These are phyloP conservation scores for Saccharomyces hybrid DNA, from an alignment of 1,139 yeast species.

Conservation along the genomic window DNA sequence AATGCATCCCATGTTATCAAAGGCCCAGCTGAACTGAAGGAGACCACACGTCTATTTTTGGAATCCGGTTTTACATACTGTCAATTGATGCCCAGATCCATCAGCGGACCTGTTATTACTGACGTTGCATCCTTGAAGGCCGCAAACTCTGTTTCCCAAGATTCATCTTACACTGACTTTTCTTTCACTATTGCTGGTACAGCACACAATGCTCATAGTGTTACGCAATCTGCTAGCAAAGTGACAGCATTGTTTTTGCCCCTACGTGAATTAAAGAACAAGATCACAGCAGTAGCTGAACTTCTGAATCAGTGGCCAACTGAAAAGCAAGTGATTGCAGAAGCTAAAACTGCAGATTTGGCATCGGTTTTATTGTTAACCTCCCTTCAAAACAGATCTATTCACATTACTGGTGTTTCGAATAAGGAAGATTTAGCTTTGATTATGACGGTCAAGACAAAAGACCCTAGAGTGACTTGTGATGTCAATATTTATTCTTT, in stretches of 20 bases:
- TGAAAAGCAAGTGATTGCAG: conserved; percentile 79
- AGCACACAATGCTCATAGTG: conserved; percentile 54
- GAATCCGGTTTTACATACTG: conserved; percentile 87
- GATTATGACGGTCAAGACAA: conserved; percentile 78
- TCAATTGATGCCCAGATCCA: conserved; percentile 67
- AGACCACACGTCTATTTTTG: conserved; percentile 61
- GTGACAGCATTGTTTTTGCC: conserved; percentile 81
- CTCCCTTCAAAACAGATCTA: conserved; percentile 74
- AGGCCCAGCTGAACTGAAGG: conserved; percentile 48
- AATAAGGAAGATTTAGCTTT: conserved; percentile 75
- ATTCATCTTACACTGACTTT: conserved; percentile 71
- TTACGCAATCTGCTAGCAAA: conserved; percentile 52
- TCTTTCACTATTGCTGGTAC: conserved; percentile 80
- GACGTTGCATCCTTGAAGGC: conserved; percentile 57
- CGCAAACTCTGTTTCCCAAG: conserved; percentile 51
- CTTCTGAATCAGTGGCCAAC: conserved; percentile 83
- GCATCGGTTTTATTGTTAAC: conserved; percentile 89
- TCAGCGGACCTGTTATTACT: conserved; percentile 53
- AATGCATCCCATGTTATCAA: conserved; percentile 42
- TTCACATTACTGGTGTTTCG: conserved; percentile 84
- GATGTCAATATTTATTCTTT: conserved; percentile 80
- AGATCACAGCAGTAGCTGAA: conserved; percentile 67
- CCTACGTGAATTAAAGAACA: conserved; percentile 61
- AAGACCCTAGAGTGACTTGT: conserved; percentile 76
- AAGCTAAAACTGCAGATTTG: conserved; percentile 84